Percentiles rank a stretch among this genome's conserved stretches.
These are phyloP conservation scores for Jamesozyma gamospora DNA, from an alignment of 805 yeast species.

Conservation along the genomic window DNA sequence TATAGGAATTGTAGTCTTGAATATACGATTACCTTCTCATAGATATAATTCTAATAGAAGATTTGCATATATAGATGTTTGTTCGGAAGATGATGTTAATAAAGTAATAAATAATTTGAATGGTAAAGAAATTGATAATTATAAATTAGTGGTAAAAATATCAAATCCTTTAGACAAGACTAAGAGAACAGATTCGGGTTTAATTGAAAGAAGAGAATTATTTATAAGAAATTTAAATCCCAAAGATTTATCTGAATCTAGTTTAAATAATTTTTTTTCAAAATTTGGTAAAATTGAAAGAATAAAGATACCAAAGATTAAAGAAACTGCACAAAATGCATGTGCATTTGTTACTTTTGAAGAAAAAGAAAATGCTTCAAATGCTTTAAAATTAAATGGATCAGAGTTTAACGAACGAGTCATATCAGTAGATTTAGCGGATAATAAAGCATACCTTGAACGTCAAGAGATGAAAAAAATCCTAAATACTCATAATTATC, in stretches of 20 bases:
- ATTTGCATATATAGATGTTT: constrained; percentile 64
- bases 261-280: constrained; percentile 34
- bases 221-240: constrained; percentile 46
- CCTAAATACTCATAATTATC: constrained; percentile 12
- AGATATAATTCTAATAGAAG: constrained; percentile 46
- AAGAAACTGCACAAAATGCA: constrained; percentile 39
- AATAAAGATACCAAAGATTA: constrained; percentile 26
- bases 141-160: constrained; percentile 43
- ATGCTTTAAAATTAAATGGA: constrained; percentile 37
- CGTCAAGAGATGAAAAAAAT: constrained; percentile 27
- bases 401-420: constrained; percentile 36
- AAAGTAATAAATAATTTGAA: constrained; percentile 35
- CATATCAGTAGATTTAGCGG: constrained; percentile 42
- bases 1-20: constrained; percentile 33
- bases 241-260: constrained; percentile 30
- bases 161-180: constrained; percentile 47
- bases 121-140: constrained; percentile 31
- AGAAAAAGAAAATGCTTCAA: constrained; percentile 35
- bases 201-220: constrained; percentile 46
- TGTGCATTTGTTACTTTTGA: constrained; percentile 54
- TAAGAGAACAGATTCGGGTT: constrained; percentile 35
- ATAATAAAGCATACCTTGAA: constrained; percentile 30
- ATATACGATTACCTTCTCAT: constrained; percentile 57
- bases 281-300: constrained; percentile 45
- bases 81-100: constrained; percentile 34